Base-by-base conservation (phyloP, 192 early-diverging fungal species). In the Coemansia sp. region DNA sequence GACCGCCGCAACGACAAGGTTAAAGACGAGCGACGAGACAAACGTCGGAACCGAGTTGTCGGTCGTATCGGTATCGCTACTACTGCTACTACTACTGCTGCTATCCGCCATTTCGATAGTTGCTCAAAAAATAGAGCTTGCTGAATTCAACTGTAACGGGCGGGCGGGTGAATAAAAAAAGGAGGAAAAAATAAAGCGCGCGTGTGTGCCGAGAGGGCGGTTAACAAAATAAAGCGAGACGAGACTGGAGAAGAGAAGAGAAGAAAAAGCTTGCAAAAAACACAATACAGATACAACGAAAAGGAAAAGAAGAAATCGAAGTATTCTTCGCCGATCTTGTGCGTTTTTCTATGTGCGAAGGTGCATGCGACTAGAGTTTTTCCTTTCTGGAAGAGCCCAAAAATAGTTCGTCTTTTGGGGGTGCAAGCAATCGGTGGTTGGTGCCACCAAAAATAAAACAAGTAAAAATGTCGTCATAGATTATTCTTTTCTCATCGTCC, bases 1-100 rank as follows among this genome's bases (percentile, higher is more conserved):
- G 3, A 35, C 85, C 3, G 82, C 49, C 19, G 85, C 87, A 17
- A 94, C 49, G 5, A 73, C 82, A 4, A 81, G 69, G 76, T 94
- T 94, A 74, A 94, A 92, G 35, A 86, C 66, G 16, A 94, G 58
- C 16, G 94, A 85, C 21, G 92, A 90, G 2, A 84, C 74, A 68
- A 96, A 93, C 0, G 91, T 89, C 38, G 84, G 79, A 35, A 89
- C 81, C 7, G 87, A 83, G 32, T 64, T 70, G 73, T 33, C 16
- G 26, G 23, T 19, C 17, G 0, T 17, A 21, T 5, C 46, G n/a
- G 46, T 7, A 19, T 37, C 23, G 64, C 68, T 49, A 58, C 70
- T 49, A n/a, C 28, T 30, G 8, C 32, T 21, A 35, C 42, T 64
- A 19, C 42, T 64, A 33, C 47, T 49, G 10, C 13, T 52, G 64